phyloP scores from a whole-genome alignment of 2,329 filamentous ascomycete species.

The Colletotrichum sp. region DNA sequence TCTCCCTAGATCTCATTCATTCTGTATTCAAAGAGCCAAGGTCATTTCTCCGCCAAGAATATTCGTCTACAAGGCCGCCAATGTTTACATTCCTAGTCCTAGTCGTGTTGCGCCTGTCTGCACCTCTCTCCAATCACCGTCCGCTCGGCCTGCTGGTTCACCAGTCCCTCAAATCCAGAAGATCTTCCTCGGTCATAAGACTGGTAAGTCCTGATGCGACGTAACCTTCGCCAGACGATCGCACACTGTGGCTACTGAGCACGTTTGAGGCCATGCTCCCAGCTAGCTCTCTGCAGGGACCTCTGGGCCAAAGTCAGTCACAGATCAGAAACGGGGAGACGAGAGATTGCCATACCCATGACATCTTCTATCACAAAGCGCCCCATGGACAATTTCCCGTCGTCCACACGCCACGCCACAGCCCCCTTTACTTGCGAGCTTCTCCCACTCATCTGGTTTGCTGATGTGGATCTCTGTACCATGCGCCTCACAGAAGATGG shows the following conservation, averaged over 20 bases:
- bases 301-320: not conserved
- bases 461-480: conserved; percentile 53
- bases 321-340: not conserved
- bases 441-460: conserved; percentile 57
- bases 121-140: not conserved
- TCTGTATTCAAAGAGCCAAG: not conserved
- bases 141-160: not conserved
- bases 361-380: not conserved
- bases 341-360: not conserved
- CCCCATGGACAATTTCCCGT: not conserved
- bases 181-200: not conserved
- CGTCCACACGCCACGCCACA: not conserved
- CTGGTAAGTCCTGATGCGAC: not conserved
- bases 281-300: not conserved
- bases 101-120: not conserved
- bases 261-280: not conserved
- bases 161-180: not conserved
- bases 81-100: not conserved
- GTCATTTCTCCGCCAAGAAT: not conserved
- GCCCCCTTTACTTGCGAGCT: conserved; percentile 10
- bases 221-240: not conserved
- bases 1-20: not conserved
- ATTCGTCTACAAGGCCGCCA: not conserved
- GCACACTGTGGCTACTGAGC: not conserved
- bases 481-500: conserved; percentile 69